A percentile compares a stretch with the other conserved stretches of the same genome.
Evolutionary conservation across 2,329 filamentous ascomycete genomes (phyloP).

Genomic region (Harringtonia lauricola): DNA sequence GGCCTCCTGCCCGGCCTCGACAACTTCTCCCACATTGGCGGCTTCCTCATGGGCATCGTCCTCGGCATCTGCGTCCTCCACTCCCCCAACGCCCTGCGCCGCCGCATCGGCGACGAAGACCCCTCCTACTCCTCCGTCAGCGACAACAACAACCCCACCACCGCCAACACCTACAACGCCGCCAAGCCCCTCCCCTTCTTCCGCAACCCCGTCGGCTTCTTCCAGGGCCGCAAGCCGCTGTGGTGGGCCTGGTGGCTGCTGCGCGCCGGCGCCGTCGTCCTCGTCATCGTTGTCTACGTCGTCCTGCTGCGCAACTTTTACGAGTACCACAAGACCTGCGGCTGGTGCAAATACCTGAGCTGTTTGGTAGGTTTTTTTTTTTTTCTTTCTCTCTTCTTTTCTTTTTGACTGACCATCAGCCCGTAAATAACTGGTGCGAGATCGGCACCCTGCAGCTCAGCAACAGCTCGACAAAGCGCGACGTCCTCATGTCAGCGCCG

Average conservation of each 20-base stretch:
- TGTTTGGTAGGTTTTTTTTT: slow-evolving; percentile 63
- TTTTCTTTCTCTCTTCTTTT: not conserved
- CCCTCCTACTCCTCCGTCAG: slow-evolving; percentile 62
- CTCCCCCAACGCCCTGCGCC: slow-evolving; percentile 70
- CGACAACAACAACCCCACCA: slow-evolving; percentile 30
- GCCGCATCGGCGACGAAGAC: slow-evolving; percentile 58
- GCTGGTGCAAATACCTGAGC: slow-evolving; percentile 91
- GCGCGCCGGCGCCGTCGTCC: slow-evolving; percentile 63
- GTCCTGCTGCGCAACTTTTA: slow-evolving; percentile 89
- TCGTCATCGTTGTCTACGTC: slow-evolving; percentile 77
- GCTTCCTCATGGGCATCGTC: slow-evolving; percentile 83
- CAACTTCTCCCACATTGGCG: slow-evolving; percentile 96
- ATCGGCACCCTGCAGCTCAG: slow-evolving; percentile 23
- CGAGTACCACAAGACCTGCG: slow-evolving; percentile 60
- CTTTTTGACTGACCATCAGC: slow-evolving; percentile 24
- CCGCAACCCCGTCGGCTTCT: slow-evolving; percentile 63
- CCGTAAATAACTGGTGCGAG: slow-evolving; percentile 58
- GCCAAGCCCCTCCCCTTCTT: slow-evolving; percentile 41
- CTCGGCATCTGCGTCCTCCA: slow-evolving; percentile 81
- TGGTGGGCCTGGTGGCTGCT: slow-evolving; percentile 99
- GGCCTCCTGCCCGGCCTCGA: slow-evolving; percentile 86
- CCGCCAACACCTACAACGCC: slow-evolving; percentile 29
- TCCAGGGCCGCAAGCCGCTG: slow-evolving; percentile 80
- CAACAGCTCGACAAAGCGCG: slow-evolving; percentile 14
- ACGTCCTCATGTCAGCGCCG: slow-evolving; percentile 5